Conservation (phyloP, 2,329 filamentous ascomycete genomes). For the Hypoxylon sp. region DNA sequence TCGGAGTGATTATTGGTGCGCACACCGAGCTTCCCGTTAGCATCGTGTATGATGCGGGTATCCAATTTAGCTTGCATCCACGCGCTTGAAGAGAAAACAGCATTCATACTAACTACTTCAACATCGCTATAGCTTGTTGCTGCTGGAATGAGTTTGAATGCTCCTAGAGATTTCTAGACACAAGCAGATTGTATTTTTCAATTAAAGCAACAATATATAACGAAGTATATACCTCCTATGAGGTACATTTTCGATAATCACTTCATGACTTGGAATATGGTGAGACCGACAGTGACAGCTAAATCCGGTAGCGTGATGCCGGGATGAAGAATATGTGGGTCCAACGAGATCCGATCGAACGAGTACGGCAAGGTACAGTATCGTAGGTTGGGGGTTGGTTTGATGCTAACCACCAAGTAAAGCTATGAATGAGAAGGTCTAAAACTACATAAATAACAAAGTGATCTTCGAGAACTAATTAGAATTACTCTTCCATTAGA, state of each 20-base stretch:
- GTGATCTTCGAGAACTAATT: too few relatives aligned
- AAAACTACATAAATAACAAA: too few relatives aligned
- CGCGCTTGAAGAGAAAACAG: too few relatives aligned
- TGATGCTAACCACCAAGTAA: too few relatives aligned
- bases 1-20: neutral
- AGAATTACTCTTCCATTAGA: too few relatives aligned
- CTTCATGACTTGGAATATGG: neutral
- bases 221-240: too few relatives aligned
- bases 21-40: neutral
- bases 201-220: too few relatives aligned
- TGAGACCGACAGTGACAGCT: neutral
- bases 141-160: neutral
- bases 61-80: neutral
- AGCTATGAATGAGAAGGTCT: too few relatives aligned
- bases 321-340: neutral
- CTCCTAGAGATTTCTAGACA: neutral
- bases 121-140: neutral
- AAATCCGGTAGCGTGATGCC: neutral
- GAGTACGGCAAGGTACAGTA: too few relatives aligned
- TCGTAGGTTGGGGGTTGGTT: too few relatives aligned
- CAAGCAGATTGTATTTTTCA: too few relatives aligned
- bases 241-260: neutral
- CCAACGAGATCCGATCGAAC: neutral
- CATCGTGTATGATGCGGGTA: neutral
- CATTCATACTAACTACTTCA: too few relatives aligned